Evolutionary conservation across 345 rosid genomes (phyloP), one percentile per base, ranked within the genome.

Genomic region (Eucalyptus virginea): DNA sequence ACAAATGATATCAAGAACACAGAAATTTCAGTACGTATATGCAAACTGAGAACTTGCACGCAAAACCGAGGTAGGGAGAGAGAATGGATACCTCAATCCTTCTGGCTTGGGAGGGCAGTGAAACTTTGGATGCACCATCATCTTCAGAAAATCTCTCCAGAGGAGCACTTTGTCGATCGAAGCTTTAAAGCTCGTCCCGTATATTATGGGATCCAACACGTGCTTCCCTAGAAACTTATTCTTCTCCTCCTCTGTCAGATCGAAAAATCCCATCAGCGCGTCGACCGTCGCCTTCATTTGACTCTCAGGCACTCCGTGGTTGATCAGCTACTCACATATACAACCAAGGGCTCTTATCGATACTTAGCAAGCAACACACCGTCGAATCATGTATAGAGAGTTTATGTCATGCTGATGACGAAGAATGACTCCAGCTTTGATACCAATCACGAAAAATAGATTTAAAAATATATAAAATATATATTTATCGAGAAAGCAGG

Each of bases 121-220:
- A 89, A 94, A 94, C 45, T 91, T 81, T 72, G 94, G 95, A 92
- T 92, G 92, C 51, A 92, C 93, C 40, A 65, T 92, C 86, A 94
- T 37, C 89, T 92, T 94, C 72, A 94, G 91, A 87, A 87, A 94
- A 87, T 94, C 94, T 86, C 95, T 94, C 94, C 95, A 94, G 54
- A 92, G 89, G 15, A 87, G 85, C 7, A 88, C 52, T 45, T 90
- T 88, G 42, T 92, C 94, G 12, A 48, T 77, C 8, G 40, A 65
- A 7, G 45, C n/a, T 47, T 92, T 94, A 88, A 90, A 92, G 91
- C 95, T 91, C 9, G 93, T 92, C 13, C 94, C 93, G 86, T 56
- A 94, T 56, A 88, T 89, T 77, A 94, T 90, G 2, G 94, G 94
- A 88, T 92, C 93, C 87, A 91, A 88, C 67, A 89, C 28, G 23